Conservation (phyloP, 257 asterid species). For the Coffea eugenioides region DNA sequence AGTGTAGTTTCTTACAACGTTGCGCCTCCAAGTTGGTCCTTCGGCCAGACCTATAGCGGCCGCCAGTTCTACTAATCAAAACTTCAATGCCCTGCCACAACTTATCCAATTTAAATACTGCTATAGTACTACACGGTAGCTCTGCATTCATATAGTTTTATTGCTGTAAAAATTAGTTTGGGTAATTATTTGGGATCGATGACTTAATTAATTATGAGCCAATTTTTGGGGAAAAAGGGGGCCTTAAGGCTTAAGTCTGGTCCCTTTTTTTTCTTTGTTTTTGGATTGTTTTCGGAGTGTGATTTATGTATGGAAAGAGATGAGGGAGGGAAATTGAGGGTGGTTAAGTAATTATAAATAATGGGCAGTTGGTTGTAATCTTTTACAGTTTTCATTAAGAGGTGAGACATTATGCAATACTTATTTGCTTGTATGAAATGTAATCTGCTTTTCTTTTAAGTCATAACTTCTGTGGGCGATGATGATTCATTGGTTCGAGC, state of each 20-base stretch:
- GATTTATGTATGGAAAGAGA: constrained; percentile 2
- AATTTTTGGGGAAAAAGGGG: neutral
- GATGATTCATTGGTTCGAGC: neutral
- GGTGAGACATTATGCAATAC: neutral
- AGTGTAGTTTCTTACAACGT: constrained; percentile 71
- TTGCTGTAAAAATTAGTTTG: constrained; percentile 14
- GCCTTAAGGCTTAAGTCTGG: neutral
- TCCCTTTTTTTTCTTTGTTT: neutral
- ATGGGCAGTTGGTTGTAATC: neutral
- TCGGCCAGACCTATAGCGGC: constrained; percentile 81
- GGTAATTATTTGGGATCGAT: neutral
- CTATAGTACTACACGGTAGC: no score
- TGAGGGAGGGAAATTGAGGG: neutral
- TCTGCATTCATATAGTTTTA: neutral
- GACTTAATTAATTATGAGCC: neutral
- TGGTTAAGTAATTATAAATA: neutral
- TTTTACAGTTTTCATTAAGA: neutral
- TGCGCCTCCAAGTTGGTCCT: constrained; percentile 69
- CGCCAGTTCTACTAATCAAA: constrained; percentile 50
- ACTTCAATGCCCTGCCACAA: neutral
- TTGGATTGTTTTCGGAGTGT: neutral
- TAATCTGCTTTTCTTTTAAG: neutral
- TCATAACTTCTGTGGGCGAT: neutral
- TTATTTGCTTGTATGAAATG: neutral
- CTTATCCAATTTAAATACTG: neutral